Evolutionary conservation across 345 rosid genomes (phyloP), one percentile per base, ranked within the genome.

Genomic region (Cardamine resedifolia): DNA sequence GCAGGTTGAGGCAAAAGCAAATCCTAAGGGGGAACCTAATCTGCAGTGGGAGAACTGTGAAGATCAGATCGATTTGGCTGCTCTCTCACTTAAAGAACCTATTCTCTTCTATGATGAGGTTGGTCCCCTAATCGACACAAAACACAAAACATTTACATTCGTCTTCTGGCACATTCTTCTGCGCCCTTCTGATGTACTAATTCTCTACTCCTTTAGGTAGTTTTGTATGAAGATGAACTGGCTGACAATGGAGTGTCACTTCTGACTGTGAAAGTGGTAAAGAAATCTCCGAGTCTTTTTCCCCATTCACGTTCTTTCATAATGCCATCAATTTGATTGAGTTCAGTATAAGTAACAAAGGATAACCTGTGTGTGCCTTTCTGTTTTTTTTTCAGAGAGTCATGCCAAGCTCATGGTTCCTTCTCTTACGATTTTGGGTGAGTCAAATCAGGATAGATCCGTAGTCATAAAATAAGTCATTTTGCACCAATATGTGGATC

Each of bases 71-170:
- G 94, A 92, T 80, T 55, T 86, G 75, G 94, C 65, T 74, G 81
- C 96, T 36, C 82, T 95, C 50, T 81, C 97, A 11, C 77, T 83
- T 23, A 95, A 85, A 81, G 99, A 95, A 80, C 94, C 98, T 73
- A 95, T 95, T 87, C 98, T 95, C 67, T 95, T 92, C 81, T 95
- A 84, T 73, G 99, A 95, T 77, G 99, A 95, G 92, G 97, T 90
- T 61, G 53, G 71, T 43, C 24, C 60, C 55, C 50, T 76, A 18
- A 44, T 57, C 10, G 0, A 71, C 18, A 44, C 31, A n/a, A 20
- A 28, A 36, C 61, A 7, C 10, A 31, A 15, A 30, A 41, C 10
- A 23, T 12, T 7, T 33, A 44, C 0, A 14, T 59, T 30, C 20
- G 18, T 26, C 55, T 67, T 78, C 34, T 59, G 16, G 5, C 4